Conservation (phyloP, 192 early-diverging fungal species). For the Backusella parvicylindrica region DNA sequence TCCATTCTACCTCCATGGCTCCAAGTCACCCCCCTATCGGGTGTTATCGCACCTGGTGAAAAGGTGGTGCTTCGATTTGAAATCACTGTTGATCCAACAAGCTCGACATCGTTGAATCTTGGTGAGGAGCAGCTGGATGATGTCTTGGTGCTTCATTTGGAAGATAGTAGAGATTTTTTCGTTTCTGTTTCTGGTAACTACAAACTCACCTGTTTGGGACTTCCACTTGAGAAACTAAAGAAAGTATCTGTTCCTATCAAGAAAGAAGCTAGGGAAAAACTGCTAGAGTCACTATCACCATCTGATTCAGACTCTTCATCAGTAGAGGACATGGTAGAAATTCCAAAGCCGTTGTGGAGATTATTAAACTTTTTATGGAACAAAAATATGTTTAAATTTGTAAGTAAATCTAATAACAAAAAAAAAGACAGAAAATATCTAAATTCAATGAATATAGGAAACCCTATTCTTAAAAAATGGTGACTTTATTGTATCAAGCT, state of each 20-base stretch:
- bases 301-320: background rate
- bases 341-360: constrained; percentile 46
- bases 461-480: constrained; percentile 62
- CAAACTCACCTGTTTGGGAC: constrained; percentile 71
- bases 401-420: constrained; percentile 23
- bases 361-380: constrained; percentile 68
- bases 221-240: constrained; percentile 63
- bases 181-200: constrained; percentile 71
- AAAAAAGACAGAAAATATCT: constrained; percentile 12
- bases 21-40: constrained; percentile 57
- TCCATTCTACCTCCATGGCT: constrained; percentile 69
- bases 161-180: constrained; percentile 84
- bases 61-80: constrained; percentile 55
- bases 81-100: constrained; percentile 50
- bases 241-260: constrained; percentile 53
- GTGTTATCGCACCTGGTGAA: constrained; percentile 76
- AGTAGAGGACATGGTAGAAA: background rate
- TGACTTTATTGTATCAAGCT: constrained; percentile 56
- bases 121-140: constrained; percentile 62
- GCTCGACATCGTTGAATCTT: constrained; percentile 52
- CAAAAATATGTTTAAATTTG: constrained; percentile 55
- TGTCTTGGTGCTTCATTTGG: constrained; percentile 78
- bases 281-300: background rate
- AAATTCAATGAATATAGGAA: constrained; percentile 42
- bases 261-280: background rate